phyloP scores from a whole-genome alignment of 352 stramenopile species.

The Pythium brachiatum region DNA sequence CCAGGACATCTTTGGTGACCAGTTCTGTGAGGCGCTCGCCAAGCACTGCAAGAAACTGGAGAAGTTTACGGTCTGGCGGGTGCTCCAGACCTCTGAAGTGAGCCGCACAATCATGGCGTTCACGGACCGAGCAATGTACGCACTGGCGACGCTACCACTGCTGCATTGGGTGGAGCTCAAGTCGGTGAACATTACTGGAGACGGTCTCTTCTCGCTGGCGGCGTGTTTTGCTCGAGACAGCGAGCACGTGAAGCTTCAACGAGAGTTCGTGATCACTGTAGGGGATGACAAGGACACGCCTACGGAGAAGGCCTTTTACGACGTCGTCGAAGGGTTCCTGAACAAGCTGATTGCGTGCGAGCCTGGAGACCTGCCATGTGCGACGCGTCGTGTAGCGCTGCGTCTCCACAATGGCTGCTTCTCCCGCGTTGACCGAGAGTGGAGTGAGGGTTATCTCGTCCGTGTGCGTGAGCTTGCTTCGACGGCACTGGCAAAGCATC shows the following conservation, averaged over 20 bases:
- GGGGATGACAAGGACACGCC: slow-evolving; percentile 4
- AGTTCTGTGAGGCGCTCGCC: slow-evolving; percentile 14
- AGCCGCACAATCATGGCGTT: slow-evolving; percentile 16
- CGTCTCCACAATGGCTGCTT: slow-evolving; percentile 17
- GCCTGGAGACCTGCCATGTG: slow-evolving; percentile 5
- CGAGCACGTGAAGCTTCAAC: neutral
- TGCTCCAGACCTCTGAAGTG: neutral
- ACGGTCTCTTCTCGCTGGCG: slow-evolving; percentile 10
- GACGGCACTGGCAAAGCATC: neutral
- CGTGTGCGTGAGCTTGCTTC: neutral
- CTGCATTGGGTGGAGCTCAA: slow-evolving; percentile 21
- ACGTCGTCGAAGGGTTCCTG: slow-evolving; percentile 14
- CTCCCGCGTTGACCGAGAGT: neutral
- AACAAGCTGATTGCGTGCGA: neutral
- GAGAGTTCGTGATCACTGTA: slow-evolving; percentile 11
- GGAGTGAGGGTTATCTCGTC: slow-evolving; percentile 7
- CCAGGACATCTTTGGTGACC: slow-evolving; percentile 27
- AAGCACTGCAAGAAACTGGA: slow-evolving; percentile 14
- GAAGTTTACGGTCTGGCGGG: slow-evolving; percentile 16
- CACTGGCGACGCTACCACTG: slow-evolving; percentile 9
- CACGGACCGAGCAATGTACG: slow-evolving; percentile 15
- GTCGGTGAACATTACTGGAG: slow-evolving; percentile 18
- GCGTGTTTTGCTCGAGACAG: slow-evolving; percentile 6
- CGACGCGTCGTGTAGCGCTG: slow-evolving; percentile 11
- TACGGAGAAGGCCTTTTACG: slow-evolving; percentile 20